Conservation (phyloP, 2,329 filamentous ascomycete genomes). For the Fusarium pseudograminearum region DNA sequence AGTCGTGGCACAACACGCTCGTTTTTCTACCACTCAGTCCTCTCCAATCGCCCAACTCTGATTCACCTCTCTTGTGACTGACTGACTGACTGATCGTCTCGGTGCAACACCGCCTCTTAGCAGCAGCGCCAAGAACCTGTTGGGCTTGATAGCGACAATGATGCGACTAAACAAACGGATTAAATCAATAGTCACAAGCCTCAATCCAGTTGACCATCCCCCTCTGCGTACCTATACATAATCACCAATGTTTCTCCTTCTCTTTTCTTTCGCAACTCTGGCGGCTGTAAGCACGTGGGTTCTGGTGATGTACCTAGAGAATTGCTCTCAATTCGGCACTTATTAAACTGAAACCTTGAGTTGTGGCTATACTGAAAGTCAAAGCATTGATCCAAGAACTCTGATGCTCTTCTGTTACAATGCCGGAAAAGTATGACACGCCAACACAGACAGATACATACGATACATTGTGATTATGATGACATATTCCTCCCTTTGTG, state of each 20-base stretch:
- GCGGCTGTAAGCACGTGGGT: neutral
- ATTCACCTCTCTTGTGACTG: constrained; percentile 29
- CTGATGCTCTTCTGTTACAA: constrained; percentile 10
- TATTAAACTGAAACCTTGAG: constrained; percentile 10
- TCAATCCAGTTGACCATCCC: constrained; percentile 6
- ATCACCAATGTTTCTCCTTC: neutral
- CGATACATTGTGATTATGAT: constrained; percentile 42
- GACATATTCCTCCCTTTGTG: constrained; percentile 30
- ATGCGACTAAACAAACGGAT: constrained; percentile 40
- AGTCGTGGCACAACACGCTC: constrained; percentile 20
- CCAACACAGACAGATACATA: constrained; percentile 42
- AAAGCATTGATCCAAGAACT: constrained; percentile 8
- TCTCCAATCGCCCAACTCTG: constrained; percentile 9
- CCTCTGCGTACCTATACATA: neutral
- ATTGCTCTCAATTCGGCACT: constrained; percentile 5
- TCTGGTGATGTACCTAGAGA: neutral
- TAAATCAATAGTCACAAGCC: constrained; percentile 31
- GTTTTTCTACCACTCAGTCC: constrained; percentile 28
- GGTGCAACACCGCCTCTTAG: constrained; percentile 31
- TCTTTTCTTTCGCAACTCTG: neutral
- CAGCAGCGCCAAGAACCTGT: constrained; percentile 42
- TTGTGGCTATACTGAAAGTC: constrained; percentile 8
- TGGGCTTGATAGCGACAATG: constrained; percentile 35
- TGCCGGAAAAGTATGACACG: constrained; percentile 20
- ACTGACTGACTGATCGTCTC: constrained; percentile 13